phyloP scores from a whole-genome alignment of 2,329 filamentous ascomycete species.

The Sordariomycetes sp. region DNA sequence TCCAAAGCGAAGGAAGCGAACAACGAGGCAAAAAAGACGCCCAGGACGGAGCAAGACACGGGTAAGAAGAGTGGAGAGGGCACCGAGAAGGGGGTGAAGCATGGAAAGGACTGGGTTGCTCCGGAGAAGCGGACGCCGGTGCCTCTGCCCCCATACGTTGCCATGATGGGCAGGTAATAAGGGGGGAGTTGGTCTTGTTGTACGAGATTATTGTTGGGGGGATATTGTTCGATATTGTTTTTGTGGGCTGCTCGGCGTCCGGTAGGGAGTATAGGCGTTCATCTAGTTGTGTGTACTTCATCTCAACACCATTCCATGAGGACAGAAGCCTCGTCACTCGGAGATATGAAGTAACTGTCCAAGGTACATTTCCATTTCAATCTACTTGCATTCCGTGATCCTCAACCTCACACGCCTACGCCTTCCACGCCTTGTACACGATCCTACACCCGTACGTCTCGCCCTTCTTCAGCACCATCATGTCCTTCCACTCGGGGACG shows the following conservation, averaged over 20 bases:
- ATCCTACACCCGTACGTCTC: slow-evolving; percentile 71
- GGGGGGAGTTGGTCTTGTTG: background rate
- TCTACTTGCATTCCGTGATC: background rate
- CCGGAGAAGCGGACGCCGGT: background rate
- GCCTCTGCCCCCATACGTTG: background rate
- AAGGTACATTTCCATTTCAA: background rate
- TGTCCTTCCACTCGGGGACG: slow-evolving; percentile 65
- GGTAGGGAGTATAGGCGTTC: too few relatives aligned
- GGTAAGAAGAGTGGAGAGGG: background rate
- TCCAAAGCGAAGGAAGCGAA: background rate
- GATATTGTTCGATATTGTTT: too few relatives aligned
- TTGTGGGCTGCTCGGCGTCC: too few relatives aligned
- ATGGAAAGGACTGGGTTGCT: background rate
- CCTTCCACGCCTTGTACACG: slow-evolving; percentile 79
- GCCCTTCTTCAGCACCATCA: slow-evolving; percentile 75
- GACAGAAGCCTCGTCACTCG: background rate
- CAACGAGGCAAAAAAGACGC: background rate
- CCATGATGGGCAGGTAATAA: background rate
- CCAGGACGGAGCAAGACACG: background rate
- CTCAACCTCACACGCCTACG: slow-evolving; percentile 22
- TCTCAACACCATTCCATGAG: too few relatives aligned
- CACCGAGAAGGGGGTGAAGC: background rate
- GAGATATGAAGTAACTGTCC: background rate
- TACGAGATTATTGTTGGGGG: too few relatives aligned
- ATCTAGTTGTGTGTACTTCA: too few relatives aligned